Evolutionary conservation across 2,329 filamentous ascomycete species (phyloP), one percentile per base, ranked within the genome.

Genomic region (Scolecobasidium constrictum): DNA sequence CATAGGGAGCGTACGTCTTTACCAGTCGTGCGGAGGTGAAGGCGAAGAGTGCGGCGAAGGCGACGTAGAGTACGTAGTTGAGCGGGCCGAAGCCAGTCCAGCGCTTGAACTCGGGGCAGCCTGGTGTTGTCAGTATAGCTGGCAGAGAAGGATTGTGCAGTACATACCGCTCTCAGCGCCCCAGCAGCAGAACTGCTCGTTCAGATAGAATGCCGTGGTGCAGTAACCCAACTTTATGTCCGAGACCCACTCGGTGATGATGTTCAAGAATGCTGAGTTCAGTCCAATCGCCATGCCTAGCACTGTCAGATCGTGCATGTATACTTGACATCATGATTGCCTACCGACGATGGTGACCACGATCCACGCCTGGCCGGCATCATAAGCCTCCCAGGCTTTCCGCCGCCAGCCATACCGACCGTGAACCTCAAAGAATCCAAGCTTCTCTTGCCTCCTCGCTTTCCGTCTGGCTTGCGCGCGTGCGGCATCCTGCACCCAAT

Each of bases 121-220:
- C n/a, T n/a, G n/a, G 81, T 83, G 50, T 17, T 26, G 37, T 52
- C 45, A 51, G 48, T 33, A 35, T 35, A 16, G 17, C 31, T 19
- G 21, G 17, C 28, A 35, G 33, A 11, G 35, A 26, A 34, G 39
- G 65, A 35, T 63, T 80, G 80, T n/a, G n/a, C n/a, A n/a, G n/a
- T n/a, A n/a, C n/a, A n/a, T n/a, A n/a, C n/a, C 88, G 56, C 77
- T 82, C 53, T 95, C 87, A 44, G 92, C 84, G 28, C 92, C 92
- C 87, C 88, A 98, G 60, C 92, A 98, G 64, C 92, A 98, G 61
- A 98, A 98, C 59, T 77, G 83, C 70, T 96, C 86, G 62, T 98
- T 98, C 45, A 98, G 72, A 59, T 98, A 98, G 62, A 96, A 98
- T 3, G 81, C 90, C 6, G 88, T 95, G 11, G 80, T 83, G 69